These are phyloP conservation scores for Arthrobotrys musiformis DNA, from an alignment of 2,329 filamentous ascomycete species.

Conservation along the genomic window DNA sequence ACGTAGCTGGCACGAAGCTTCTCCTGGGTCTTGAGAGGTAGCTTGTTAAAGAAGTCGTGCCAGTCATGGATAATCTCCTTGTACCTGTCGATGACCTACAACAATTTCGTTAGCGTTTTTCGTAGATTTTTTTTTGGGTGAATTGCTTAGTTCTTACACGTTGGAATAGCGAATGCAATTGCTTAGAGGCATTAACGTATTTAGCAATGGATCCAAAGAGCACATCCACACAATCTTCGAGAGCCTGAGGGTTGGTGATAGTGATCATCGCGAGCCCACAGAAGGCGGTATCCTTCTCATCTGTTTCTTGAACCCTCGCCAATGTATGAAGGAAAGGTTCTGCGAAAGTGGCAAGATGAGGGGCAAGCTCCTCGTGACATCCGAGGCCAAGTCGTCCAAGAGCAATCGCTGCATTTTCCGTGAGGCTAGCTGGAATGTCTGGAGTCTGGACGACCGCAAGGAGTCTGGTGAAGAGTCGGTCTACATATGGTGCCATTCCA, in stretches of 20 bases:
- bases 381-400: conserved; percentile 86
- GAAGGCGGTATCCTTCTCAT: conserved; percentile 94
- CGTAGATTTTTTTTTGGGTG: neutral
- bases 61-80: no score
- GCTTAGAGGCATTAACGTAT: conserved; percentile 76
- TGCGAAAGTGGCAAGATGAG: conserved; percentile 82
- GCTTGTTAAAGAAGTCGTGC: neutral
- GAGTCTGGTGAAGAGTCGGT: conserved; percentile 79
- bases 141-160: conserved; percentile 69
- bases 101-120: conserved; percentile 14
- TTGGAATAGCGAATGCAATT: conserved; percentile 78
- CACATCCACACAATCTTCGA: conserved; percentile 83
- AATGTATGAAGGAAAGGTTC: conserved; percentile 83
- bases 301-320: conserved; percentile 83
- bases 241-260: conserved; percentile 85
- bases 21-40: conserved; percentile 22
- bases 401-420: conserved; percentile 93
- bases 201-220: conserved; percentile 87
- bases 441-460: conserved; percentile 85
- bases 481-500: conserved; percentile 79
- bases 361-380: conserved; percentile 79
- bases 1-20: conserved; percentile 18
- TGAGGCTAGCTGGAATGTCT: conserved; percentile 84
- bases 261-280: conserved; percentile 89
- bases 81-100: no score